Base-by-base conservation (phyloP, 352 stramenopile species). In the Peronospora belbahrii region DNA sequence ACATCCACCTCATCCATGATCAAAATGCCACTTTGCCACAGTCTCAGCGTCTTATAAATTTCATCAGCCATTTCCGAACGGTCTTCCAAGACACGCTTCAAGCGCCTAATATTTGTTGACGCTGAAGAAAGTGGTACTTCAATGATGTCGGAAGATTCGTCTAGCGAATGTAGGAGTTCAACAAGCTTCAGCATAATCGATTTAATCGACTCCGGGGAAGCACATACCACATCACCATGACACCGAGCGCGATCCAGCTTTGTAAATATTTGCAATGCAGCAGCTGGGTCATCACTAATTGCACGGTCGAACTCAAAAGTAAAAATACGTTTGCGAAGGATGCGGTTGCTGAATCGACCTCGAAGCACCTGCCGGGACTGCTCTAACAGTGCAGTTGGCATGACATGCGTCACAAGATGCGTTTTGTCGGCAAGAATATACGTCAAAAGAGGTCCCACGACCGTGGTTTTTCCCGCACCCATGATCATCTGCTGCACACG, bases 401-500 rank as follows among this genome's bases (percentile, higher is more conserved):
- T 97, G 17, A 99, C 97, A 55, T 98, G 84, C n/a, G 77, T 95
- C 14, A 98, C 88, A 19, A 99, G 74, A 37, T 94, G 90, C 45
- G 96, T 84, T 25, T 91, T 95, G 60, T 98, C 91, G 3, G 94
- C 74, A 15, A 99, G 85, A 44, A 99, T 97, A 47, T 98, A 95
- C 4, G 96, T 97, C 53, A 99, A 74, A 24, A 99, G 65, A 28
- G 97, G 97, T 4, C 95, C 96, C 8, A 99, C 96, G 2, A 99
- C 97, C 2, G 96, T 99, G 0, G 97, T 99, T 67, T 99, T 99
- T 17, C 97, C 97, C 3, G 95, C 96, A 17, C 97, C 97, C 97
- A 99, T 99, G 69, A 99, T 99, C 97, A 99, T 99, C 83, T 99
- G 87, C 41, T 96, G 79, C 8, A 95, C 83, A 20, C 79, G 69